These are phyloP conservation scores for Neurospora sp. DNA, from an alignment of 495 filamentous ascomycete species.

Conservation along the genomic window DNA sequence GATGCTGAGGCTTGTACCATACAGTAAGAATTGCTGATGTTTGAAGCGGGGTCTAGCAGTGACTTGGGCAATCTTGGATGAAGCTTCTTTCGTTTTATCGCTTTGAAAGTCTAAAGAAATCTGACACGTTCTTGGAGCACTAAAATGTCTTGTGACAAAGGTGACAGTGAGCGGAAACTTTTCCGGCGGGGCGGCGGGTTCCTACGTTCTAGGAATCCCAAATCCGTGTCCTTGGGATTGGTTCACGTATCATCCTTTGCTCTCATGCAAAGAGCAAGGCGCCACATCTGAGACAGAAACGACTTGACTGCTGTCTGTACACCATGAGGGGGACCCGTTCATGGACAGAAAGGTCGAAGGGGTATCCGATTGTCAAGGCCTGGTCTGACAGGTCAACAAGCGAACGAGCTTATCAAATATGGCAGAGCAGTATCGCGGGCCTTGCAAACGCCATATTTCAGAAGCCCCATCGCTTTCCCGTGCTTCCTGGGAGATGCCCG, in stretches of 20 bases:
- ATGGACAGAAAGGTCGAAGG: not conserved
- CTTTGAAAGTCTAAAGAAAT: not conserved
- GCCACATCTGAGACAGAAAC: conserved; percentile 2
- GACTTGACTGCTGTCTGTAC: not conserved
- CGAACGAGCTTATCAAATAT: not conserved
- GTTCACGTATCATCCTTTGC: conserved; percentile 3
- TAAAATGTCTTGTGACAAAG: not conserved
- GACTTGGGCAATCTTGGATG: conserved; percentile 12
- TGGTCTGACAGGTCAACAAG: not conserved
- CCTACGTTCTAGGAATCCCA: conserved; percentile 19
- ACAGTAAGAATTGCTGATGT: not conserved
- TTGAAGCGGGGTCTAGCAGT: conserved; percentile 7
- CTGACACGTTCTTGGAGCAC: not conserved
- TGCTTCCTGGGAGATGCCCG: not conserved
- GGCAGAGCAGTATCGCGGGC: not conserved
- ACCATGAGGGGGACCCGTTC: not conserved
- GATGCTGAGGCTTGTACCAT: conserved; percentile 3
- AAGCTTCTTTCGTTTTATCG: conserved; percentile 12
- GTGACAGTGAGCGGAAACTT: conserved; percentile 14
- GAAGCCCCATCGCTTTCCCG: not conserved
- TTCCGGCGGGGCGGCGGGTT: conserved; percentile 17
- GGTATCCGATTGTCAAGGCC: not conserved
- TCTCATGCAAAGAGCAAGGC: conserved; percentile 6
- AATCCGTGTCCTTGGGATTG: conserved; percentile 26
- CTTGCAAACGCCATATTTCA: not conserved